Percentiles rank a stretch among this genome's conserved stretches.
Conservation (phyloP, 768 basidiomycete species). For the Heimioporus sp. region DNA sequence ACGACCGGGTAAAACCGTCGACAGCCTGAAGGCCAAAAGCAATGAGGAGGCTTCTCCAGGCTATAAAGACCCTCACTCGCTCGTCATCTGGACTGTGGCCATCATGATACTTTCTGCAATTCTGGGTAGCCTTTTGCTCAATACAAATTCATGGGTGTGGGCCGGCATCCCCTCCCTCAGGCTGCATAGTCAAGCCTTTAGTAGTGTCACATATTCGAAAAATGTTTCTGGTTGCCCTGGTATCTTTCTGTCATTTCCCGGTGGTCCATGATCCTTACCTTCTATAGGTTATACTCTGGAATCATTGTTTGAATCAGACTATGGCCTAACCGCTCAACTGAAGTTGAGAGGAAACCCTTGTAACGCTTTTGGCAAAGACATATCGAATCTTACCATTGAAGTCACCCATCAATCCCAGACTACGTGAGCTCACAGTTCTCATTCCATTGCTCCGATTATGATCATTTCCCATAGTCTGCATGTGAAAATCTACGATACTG, state of each 20-base stretch:
- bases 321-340: constrained; percentile 55
- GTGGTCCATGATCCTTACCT: background rate
- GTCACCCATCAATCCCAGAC: constrained; percentile 62
- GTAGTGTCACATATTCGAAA: constrained; percentile 14
- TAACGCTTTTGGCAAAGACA: constrained; percentile 63
- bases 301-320: constrained; percentile 39
- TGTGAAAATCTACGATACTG: constrained; percentile 65
- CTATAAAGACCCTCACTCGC: too few relatives aligned
- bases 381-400: constrained; percentile 56
- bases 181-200: too few relatives aligned
- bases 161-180: too few relatives aligned
- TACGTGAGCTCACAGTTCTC: constrained; percentile 32
- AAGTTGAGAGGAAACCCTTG: constrained; percentile 55
- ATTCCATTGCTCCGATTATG: background rate
- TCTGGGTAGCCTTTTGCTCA: too few relatives aligned
- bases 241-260: background rate
- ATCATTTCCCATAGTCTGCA: constrained; percentile 46
- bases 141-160: too few relatives aligned
- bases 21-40: too few relatives aligned
- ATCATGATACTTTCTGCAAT: too few relatives aligned
- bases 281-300: constrained; percentile 53
- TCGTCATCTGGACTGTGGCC: too few relatives aligned
- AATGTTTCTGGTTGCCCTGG: constrained; percentile 35
- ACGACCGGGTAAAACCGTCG: too few relatives aligned
- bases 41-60: too few relatives aligned